Conservation (phyloP, 495 filamentous ascomycete genomes). For the Pyrenopolyporus hunteri region DNA sequence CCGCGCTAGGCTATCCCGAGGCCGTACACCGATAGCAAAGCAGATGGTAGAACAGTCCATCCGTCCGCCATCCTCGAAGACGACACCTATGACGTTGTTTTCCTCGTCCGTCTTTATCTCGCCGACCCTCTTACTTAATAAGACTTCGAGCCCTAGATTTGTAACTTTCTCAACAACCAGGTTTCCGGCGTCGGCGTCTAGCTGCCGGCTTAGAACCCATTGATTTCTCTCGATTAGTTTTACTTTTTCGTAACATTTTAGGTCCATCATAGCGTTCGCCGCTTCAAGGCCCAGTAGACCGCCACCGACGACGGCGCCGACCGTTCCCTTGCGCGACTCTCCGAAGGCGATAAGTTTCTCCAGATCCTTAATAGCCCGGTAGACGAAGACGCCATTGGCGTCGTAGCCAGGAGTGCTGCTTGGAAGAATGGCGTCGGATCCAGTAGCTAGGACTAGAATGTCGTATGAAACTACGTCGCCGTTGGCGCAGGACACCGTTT, state of each 20-base stretch:
- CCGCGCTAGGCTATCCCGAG: conserved; percentile 80
- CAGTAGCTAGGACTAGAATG: conserved; percentile 87
- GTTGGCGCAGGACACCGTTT: conserved; percentile 72
- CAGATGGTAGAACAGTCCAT: conserved; percentile 86
- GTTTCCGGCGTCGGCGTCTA: conserved; percentile 82
- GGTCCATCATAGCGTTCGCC: conserved; percentile 93
- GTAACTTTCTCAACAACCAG: conserved; percentile 86
- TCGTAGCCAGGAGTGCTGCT: conserved; percentile 81
- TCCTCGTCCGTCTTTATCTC: conserved; percentile 70
- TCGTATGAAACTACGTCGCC: conserved; percentile 81
- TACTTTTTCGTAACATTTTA: conserved; percentile 77
- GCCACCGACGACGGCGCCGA: conserved; percentile 86
- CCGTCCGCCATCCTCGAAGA: conserved; percentile 83
- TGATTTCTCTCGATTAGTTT: conserved; percentile 86
- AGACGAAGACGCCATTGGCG: conserved; percentile 91
- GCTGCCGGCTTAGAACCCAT: conserved; percentile 87
- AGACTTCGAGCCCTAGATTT: conserved; percentile 80
- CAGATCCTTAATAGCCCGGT: conserved; percentile 86
- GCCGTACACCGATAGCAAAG: conserved; percentile 90
- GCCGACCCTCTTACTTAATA: conserved; percentile 79
- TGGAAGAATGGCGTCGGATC: conserved; percentile 87
- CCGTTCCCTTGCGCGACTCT: conserved; percentile 65
- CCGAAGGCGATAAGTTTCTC: conserved; percentile 81
- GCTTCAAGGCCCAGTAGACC: conserved; percentile 91
- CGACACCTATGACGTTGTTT: conserved; percentile 74